phyloP scores from a whole-genome alignment of 148 eudicot species.

The Pharnaceum exiguum region DNA sequence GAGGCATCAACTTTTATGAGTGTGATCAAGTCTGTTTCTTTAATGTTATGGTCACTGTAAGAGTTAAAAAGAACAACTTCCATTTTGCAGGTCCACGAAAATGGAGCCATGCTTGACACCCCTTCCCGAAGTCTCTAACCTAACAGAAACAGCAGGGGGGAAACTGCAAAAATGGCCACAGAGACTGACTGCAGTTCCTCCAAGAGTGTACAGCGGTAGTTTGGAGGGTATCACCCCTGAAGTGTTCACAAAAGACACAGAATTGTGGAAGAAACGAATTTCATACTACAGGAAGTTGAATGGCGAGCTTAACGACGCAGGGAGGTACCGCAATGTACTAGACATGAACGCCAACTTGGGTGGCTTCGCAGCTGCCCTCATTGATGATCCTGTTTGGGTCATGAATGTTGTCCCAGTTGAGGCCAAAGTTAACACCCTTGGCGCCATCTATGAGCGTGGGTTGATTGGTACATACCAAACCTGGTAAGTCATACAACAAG shows the following conservation, averaged over 20 bases:
- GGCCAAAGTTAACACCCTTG: slow-evolving; percentile 66
- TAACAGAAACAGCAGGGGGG: slow-evolving; percentile 71
- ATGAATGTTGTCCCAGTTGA: slow-evolving; percentile 80
- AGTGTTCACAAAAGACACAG: slow-evolving; percentile 37
- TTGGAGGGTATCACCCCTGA: slow-evolving; percentile 51
- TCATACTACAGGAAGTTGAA: slow-evolving; percentile 45
- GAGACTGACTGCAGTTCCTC: slow-evolving; percentile 62
- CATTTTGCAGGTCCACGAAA: slow-evolving; percentile 68
- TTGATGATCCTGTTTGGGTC: slow-evolving; percentile 85
- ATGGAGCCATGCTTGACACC: slow-evolving; percentile 75
- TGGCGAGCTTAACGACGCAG: slow-evolving; percentile 50
- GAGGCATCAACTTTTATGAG: no score
- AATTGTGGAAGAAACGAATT: slow-evolving; percentile 55
- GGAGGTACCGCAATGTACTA: slow-evolving; percentile 74
- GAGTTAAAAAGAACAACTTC: no score
- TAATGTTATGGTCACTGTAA: no score
- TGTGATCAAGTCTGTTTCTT: no score
- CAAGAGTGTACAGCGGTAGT: slow-evolving; percentile 51
- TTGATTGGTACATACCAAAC: slow-evolving; percentile 83
- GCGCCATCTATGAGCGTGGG: slow-evolving; percentile 72
- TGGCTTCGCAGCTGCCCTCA: slow-evolving; percentile 84
- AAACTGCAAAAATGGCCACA: slow-evolving; percentile 58
- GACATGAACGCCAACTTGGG: slow-evolving; percentile 92
- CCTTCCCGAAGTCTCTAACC: slow-evolving; percentile 56
- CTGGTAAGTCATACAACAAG: slow-evolving; percentile 41